Conservation (phyloP, 345 rosid genomes). For the Firmiana major region DNA sequence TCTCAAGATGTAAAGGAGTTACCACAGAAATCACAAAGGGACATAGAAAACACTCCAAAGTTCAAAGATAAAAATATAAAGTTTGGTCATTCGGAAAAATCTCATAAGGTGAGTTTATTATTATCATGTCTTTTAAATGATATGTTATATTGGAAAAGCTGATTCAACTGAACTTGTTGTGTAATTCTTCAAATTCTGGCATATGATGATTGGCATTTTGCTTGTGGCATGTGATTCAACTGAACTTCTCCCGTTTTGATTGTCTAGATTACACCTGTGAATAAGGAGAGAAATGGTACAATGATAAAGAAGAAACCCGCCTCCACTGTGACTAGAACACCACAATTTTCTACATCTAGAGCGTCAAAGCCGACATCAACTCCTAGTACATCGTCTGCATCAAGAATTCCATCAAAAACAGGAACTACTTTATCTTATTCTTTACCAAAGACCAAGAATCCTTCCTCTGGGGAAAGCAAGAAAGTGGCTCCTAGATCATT, state of each 20-base stretch:
- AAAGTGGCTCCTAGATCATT: constrained; percentile 67
- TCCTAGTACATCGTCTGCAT: constrained; percentile 30
- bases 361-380: constrained; percentile 45
- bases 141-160: not conserved
- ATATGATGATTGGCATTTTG: not conserved
- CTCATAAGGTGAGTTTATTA: constrained; percentile 51
- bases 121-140: not conserved
- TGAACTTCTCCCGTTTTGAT: constrained; percentile 5
- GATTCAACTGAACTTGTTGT: not conserved
- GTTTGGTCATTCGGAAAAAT: constrained; percentile 33
- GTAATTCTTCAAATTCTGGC: constrained; percentile 6
- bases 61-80: constrained; percentile 28
- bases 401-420: constrained; percentile 36
- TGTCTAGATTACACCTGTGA: constrained; percentile 37
- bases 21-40: constrained; percentile 28
- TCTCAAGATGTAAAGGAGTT: constrained; percentile 26
- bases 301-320: constrained; percentile 33
- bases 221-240: too few relatives aligned
- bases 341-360: constrained; percentile 48
- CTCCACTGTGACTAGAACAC: constrained; percentile 32
- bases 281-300: constrained; percentile 21
- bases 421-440: constrained; percentile 28
- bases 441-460: constrained; percentile 33
- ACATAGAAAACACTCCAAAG: constrained; percentile 22
- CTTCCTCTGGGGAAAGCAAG: constrained; percentile 36